Percentiles rank a stretch among this genome's conserved stretches.
Conservation (phyloP, 2,329 filamentous ascomycete species). For the Pseudogymnoascus sp. region DNA sequence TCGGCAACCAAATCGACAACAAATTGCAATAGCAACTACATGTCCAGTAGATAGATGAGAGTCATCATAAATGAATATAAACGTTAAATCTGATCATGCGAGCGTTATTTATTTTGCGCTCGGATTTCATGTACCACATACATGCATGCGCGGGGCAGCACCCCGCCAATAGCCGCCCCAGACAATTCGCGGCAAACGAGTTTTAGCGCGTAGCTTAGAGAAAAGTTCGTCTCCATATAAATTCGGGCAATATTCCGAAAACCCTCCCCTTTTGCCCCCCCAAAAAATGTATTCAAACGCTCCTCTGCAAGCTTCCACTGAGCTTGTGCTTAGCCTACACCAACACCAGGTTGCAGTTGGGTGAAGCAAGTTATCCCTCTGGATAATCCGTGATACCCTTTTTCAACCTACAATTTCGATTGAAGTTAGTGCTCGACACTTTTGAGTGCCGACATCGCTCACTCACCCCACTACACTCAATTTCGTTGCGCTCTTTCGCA, state of each 20-base stretch:
- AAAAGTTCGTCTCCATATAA: conserved; percentile 10
- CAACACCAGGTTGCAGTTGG: conserved; percentile 6
- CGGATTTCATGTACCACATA: conserved; percentile 2
- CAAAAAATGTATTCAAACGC: conserved; percentile 6
- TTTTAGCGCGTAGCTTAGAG: conserved; percentile 3
- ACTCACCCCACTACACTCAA: conserved; percentile 4
- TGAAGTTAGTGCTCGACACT: neutral
- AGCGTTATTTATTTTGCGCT: neutral
- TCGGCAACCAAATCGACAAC: neutral
- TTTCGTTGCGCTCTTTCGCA: neutral
- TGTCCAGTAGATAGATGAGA: neutral
- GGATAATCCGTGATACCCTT: neutral
- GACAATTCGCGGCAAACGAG: conserved; percentile 4
- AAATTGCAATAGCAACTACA: neutral
- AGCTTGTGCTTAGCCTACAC: conserved; percentile 3
- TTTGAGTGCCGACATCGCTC: conserved; percentile 2
- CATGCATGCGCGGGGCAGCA: conserved; percentile 4
- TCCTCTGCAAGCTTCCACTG: neutral
- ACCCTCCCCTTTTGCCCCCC: conserved; percentile 4
- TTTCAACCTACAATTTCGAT: conserved; percentile 7
- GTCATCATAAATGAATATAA: neutral
- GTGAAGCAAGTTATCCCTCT: neutral
- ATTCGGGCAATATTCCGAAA: conserved; percentile 1
- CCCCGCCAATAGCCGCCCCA: conserved; percentile 7
- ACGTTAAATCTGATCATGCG: neutral